A percentile compares a stretch with the other conserved stretches of the same genome.
Evolutionary conservation across 2,329 filamentous ascomycete genomes (phyloP).

Genomic region (Colletotrichum lentis): DNA sequence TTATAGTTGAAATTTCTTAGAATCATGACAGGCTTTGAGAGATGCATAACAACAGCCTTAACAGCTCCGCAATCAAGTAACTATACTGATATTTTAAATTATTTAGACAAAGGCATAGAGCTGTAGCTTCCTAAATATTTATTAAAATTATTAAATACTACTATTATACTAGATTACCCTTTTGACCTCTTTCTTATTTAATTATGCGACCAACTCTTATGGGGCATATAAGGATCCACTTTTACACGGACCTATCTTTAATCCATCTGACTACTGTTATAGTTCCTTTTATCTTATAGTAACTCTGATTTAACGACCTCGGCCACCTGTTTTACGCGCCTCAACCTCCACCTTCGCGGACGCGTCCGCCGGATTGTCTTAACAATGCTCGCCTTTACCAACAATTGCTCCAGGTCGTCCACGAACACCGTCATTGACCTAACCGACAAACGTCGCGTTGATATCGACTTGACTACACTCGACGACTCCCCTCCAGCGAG

Average conservation of each 20-base stretch:
- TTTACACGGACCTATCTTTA: background rate
- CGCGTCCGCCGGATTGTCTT: background rate
- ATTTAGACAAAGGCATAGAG: no score
- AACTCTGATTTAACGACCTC: background rate
- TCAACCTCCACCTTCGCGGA: background rate
- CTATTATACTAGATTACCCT: no score
- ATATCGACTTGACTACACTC: slow-evolving; percentile 43
- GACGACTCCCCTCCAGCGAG: slow-evolving; percentile 38
- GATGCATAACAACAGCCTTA: no score
- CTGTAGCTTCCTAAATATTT: no score
- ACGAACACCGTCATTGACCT: background rate
- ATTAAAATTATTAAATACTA: no score
- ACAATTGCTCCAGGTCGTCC: background rate
- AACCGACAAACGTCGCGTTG: background rate
- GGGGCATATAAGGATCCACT: background rate
- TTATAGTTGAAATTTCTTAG: background rate
- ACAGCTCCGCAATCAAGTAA: no score
- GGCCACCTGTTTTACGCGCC: slow-evolving; percentile 1
- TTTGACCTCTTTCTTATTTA: background rate
- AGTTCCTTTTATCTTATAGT: slow-evolving; percentile 1
- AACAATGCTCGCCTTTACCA: background rate
- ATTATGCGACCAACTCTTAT: background rate
- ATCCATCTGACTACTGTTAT: background rate
- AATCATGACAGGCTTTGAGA: background rate
- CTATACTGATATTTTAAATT: no score